Evolutionary conservation across 352 stramenopile genomes (phyloP), one percentile per base, ranked within the genome.

Genomic region (Globisporangium canariense): DNA sequence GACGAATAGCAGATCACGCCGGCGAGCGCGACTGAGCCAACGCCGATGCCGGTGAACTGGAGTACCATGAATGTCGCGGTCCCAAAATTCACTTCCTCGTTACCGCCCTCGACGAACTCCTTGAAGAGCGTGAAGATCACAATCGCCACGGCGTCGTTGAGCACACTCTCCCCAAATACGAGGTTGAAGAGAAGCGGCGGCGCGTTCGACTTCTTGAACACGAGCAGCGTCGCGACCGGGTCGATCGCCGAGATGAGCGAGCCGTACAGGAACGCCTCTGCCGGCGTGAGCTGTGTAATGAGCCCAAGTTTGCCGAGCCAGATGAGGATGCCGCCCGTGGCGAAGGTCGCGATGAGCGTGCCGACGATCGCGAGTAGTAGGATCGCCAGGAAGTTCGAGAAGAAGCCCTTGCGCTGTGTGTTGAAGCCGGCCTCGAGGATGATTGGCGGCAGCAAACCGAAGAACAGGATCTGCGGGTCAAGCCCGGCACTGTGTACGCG

Each of bases 121-220:
- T 83, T 71, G 57, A 84, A 85, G 4, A 87, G 62, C 34, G 68
- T 71, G 51, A 85, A 97, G 43, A 97, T 60, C 9, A 94, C 87
- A 32, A 97, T 89, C 3, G 77, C 81, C 81, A 65, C 41, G 14
- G 50, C 57, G 64, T 63, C 62, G 67, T 96, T 97, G 22, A 97
- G 71, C 20, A 93, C 83, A 30, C 71, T 88, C 73, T 97, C 89
- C 32, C 89, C 89, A 72, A 96, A 97, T 7, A 95, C 81, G 14
- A 97, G 73, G 65, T 94, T 95, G 71, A 96, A 95, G 16, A 97
- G 68, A 43, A 81, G 73, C 30, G 86, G 71, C 22, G 73, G 71
- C 28, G 73, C 74, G 20, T 67, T 52, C 49, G 66, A 63, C 20
- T 80, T 83, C 67, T 90, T 82, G 71, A 96, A 91, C n/a, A 92